Evolutionary conservation across 2,329 filamentous ascomycete genomes (phyloP).

Genomic region (Rachicladosporium sp.): DNA sequence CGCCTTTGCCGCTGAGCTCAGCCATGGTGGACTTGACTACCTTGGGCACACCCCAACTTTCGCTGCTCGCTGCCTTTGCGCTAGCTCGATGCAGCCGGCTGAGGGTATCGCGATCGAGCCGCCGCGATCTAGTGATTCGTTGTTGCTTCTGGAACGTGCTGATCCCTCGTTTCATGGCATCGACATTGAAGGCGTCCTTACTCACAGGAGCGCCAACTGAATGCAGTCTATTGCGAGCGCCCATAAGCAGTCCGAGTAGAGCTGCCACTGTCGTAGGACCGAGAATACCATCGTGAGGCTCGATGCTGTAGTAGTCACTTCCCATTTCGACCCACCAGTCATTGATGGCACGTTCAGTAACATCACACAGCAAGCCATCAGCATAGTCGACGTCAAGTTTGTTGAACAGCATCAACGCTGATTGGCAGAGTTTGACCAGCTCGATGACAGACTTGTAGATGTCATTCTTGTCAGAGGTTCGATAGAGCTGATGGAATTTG

Average conservation of each 20-base stretch:
- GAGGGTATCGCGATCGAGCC: constrained; percentile 73
- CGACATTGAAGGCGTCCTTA: constrained; percentile 85
- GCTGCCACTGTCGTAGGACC: constrained; percentile 86
- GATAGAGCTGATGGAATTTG: constrained; percentile 86
- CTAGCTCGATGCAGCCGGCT: constrained; percentile 71
- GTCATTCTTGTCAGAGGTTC: constrained; percentile 69
- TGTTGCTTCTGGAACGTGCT: constrained; percentile 81
- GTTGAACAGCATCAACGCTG: constrained; percentile 76
- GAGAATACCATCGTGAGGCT: constrained; percentile 83
- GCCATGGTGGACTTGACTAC: constrained; percentile 92
- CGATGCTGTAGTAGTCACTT: constrained; percentile 79
- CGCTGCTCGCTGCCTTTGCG: constrained; percentile 76
- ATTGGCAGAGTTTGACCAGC: constrained; percentile 81
- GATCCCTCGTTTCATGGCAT: constrained; percentile 70
- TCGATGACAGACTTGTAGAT: constrained; percentile 72
- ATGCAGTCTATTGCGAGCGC: constrained; percentile 77
- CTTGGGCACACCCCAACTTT: constrained; percentile 80
- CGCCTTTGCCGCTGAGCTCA: constrained; percentile 84
- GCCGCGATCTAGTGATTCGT: constrained; percentile 63
- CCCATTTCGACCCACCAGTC: constrained; percentile 97
- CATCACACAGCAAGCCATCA: constrained; percentile 83
- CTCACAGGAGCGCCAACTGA: constrained; percentile 71
- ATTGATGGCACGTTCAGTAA: constrained; percentile 77
- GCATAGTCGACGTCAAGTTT: constrained; percentile 80
- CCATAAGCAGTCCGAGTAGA: constrained; percentile 75